Conservation (phyloP, 345 rosid genomes). For the Arabis hirsuta region DNA sequence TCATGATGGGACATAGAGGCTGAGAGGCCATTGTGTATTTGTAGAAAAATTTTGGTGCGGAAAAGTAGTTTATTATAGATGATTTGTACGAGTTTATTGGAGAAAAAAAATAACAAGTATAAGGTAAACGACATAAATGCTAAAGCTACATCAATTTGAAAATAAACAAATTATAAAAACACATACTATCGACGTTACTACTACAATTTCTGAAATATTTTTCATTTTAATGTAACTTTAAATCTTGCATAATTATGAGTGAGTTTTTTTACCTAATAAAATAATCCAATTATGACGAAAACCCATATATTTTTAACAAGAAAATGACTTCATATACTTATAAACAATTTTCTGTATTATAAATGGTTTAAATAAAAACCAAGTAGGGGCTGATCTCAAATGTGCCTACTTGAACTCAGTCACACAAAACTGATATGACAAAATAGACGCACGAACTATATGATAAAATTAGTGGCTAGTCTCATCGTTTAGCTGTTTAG, state of each 20-base stretch:
- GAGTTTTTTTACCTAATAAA: no score
- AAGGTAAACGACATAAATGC: neutral
- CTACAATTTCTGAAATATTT: no score
- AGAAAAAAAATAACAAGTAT: neutral
- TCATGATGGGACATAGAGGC: conserved; percentile 18
- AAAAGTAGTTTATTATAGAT: conserved; percentile 3
- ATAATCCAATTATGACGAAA: no score
- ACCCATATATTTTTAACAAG: no score
- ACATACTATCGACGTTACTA: no score
- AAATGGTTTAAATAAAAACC: neutral
- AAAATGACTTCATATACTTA: neutral
- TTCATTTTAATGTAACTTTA: no score
- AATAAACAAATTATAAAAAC: no score
- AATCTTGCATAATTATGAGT: no score
- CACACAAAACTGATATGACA: neutral
- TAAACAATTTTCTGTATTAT: neutral
- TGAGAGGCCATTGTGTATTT: neutral
- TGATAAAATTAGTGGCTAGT: conserved; percentile 17
- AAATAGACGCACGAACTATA: conserved; percentile 27
- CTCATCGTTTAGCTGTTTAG: conserved; percentile 23
- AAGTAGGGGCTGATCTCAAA: neutral
- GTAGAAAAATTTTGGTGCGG: neutral
- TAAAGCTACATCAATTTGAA: no score
- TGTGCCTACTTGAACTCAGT: neutral
- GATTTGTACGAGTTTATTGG: neutral